These are phyloP conservation scores for Viridothelium virens DNA, from an alignment of 495 filamentous ascomycete species.

Conservation along the genomic window DNA sequence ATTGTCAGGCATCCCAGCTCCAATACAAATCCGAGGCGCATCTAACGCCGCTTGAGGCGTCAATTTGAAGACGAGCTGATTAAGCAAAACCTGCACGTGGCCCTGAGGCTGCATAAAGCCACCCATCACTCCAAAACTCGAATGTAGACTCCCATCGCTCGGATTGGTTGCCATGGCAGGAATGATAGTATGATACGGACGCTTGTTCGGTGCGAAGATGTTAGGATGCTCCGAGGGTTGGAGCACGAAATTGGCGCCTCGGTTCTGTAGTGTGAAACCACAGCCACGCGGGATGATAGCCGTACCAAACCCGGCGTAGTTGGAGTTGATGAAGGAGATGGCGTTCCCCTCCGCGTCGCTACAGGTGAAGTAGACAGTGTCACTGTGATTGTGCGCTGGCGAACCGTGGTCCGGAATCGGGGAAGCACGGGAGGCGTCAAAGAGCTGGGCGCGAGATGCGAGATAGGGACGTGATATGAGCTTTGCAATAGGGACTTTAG, in stretches of 20 bases:
- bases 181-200: constrained; percentile 97
- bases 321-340: constrained; percentile 94
- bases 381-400: constrained; percentile 62
- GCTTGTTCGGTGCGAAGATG: constrained; percentile 66
- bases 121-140: constrained; percentile 92
- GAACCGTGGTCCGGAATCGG: constrained; percentile 54
- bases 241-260: constrained; percentile 77
- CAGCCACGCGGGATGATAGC: constrained; percentile 72
- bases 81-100: constrained; percentile 89
- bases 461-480: constrained; percentile 58
- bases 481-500: constrained; percentile 54
- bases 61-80: constrained; percentile 77
- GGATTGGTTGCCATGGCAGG: constrained; percentile 79
- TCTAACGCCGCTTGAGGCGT: constrained; percentile 86
- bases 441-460: constrained; percentile 59
- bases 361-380: constrained; percentile 90
- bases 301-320: constrained; percentile 85
- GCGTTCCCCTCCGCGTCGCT: constrained; percentile 79
- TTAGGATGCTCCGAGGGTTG: constrained; percentile 61
- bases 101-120: constrained; percentile 99
- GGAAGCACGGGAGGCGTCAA: constrained; percentile 51
- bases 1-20: constrained; percentile 54
- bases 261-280: constrained; percentile 92
- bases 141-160: constrained; percentile 62
- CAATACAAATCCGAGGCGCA: constrained; percentile 78